A percentile compares a stretch with the other conserved stretches of the same genome.
Evolutionary conservation across 495 filamentous ascomycete genomes (phyloP).

Genomic region (Penicillium subrubescens): DNA sequence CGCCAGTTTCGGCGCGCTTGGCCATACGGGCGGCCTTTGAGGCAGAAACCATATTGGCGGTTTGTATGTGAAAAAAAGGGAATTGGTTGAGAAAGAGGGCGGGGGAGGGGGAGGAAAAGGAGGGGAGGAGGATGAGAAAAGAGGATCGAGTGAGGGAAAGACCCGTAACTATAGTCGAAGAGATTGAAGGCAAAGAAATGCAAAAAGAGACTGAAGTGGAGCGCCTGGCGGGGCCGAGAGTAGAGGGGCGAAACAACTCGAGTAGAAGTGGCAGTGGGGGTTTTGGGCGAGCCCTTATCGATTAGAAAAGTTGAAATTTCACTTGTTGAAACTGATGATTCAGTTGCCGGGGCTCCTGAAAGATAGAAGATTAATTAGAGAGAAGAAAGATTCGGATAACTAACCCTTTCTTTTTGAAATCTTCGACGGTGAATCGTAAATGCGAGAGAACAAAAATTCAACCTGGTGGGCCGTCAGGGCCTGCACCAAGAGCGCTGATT

Average conservation of each 20-base stretch:
- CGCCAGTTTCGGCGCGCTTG: constrained; percentile 77
- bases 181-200: constrained; percentile 42
- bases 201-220: constrained; percentile 45
- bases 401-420: background rate
- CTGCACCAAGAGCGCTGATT: constrained; percentile 30
- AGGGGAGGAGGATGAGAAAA: constrained; percentile 10
- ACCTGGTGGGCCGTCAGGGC: constrained; percentile 30
- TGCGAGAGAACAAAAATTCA: constrained; percentile 30
- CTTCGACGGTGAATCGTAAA: constrained; percentile 3
- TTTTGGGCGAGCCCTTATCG: constrained; percentile 46
- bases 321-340: constrained; percentile 13
- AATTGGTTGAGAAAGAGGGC: constrained; percentile 6
- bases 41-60: constrained; percentile 70
- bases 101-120: constrained; percentile 13
- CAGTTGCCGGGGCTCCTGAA: background rate
- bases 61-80: constrained; percentile 12
- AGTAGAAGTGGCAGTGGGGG: constrained; percentile 20
- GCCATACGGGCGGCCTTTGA: constrained; percentile 98
- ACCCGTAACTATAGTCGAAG: constrained; percentile 24
- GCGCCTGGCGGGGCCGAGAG: constrained; percentile 43
- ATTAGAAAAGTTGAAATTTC: constrained; percentile 29
- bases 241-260: constrained; percentile 36
- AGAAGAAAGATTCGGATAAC: background rate
- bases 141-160: constrained; percentile 17
- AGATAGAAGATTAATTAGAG: background rate